Base-by-base conservation (phyloP, 2,329 filamentous ascomycete species). In the Cladosporium sp. region DNA sequence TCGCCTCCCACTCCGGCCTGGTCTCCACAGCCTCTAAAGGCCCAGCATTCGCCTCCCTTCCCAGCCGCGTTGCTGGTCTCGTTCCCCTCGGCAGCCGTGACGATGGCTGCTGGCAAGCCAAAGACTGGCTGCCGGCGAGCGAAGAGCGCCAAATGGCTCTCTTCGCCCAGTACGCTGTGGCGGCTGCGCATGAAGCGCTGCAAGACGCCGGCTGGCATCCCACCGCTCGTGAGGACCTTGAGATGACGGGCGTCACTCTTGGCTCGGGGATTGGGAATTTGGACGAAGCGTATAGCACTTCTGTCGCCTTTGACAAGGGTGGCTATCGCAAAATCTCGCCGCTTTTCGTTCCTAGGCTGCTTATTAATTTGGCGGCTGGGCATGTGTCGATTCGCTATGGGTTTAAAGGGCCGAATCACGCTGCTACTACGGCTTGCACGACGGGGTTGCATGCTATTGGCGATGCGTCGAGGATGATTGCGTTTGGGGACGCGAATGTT, bases 191-290 rank as follows among this genome's bases (percentile, higher is more conserved):
- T 52, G 94, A 97, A 82, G 94, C 94, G 0, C 78, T 99, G 54
- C 75, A 84, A 28, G 91, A 97, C 78, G 88, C 93, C 0, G 85
- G 82, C 2, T 97, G 92, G 90, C 79, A 82, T 51, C 85, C 88
- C 0, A 77, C 76, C 5, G 74, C 70, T 4, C 78, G 80, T 17
- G 81, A 85, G 22, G 84, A 92, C 59, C 81, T 83, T 22, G 89
- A 96, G 69, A 81, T 82, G 57, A 96, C 92, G 0, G 94, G 94
- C 0, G 89, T 99, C 1, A 96, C 93, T 69, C 81, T 99, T 40
- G 94, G 94, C 2, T 97, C 93, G 64, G 94, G 94, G 1, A 97
- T 99, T 67, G 94, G 94, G 15, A 97, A 94, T 68, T 82, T 99
- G 39, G 89, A 96, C 40, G 92, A 96, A 67, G 86, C 96, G 8